Conservation (phyloP, 495 filamentous ascomycete species). For the Penicillium canariense region DNA sequence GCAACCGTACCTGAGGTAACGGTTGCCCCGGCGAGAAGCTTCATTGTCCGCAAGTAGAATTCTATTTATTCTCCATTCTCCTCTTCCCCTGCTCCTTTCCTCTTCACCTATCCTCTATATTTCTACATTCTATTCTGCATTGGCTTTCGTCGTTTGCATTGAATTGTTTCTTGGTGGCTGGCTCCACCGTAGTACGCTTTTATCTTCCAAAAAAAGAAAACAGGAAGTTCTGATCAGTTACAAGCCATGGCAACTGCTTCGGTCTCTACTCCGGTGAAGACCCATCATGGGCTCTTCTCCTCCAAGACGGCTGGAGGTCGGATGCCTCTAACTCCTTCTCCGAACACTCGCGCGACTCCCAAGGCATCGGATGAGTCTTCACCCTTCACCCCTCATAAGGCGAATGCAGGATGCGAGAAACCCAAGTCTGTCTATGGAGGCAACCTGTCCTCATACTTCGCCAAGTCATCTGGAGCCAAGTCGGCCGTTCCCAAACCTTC, state of each 20-base stretch:
- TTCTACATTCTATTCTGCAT: constrained; percentile 23
- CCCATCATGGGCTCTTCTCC: constrained; percentile 89
- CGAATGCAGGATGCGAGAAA: constrained; percentile 48
- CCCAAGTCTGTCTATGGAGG: constrained; percentile 70
- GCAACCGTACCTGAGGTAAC: constrained; percentile 41
- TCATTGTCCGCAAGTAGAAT: constrained; percentile 28
- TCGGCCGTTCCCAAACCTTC: constrained; percentile 27
- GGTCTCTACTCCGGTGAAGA: constrained; percentile 90
- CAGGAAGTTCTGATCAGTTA: constrained; percentile 9
- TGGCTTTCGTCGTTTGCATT: no score
- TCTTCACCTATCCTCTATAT: constrained; percentile 21
- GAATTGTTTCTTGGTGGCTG: constrained; percentile 17
- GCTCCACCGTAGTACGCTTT: constrained; percentile 11
- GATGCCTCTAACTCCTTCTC: constrained; percentile 91
- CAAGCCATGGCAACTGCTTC: constrained; percentile 79
- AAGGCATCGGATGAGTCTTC: constrained; percentile 25
- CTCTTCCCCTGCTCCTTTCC: constrained; percentile 17
- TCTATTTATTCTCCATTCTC: constrained; percentile 42
- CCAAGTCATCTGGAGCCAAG: constrained; percentile 72
- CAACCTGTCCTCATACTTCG: constrained; percentile 71
- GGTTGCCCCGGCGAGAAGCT: constrained; percentile 38
- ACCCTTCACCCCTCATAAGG: constrained; percentile 74
- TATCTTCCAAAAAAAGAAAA: constrained; percentile 25
- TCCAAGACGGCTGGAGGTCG: constrained; percentile 90
- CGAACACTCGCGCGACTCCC: constrained; percentile 61